Conservation (phyloP, 495 filamentous ascomycete species). For the Amphirosellinia nigrospora region DNA sequence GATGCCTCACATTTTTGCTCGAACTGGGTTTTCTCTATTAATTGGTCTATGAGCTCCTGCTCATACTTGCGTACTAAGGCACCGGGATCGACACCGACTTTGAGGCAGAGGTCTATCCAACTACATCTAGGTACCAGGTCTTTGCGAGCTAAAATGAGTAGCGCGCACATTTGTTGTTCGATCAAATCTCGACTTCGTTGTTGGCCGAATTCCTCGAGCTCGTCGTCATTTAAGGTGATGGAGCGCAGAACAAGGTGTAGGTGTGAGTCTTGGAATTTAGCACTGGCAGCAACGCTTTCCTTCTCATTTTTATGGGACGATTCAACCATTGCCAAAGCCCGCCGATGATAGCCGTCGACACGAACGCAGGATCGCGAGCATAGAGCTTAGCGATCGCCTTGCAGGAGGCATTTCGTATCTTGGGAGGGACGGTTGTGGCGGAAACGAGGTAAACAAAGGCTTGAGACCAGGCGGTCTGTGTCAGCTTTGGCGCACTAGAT, state of each 20-base stretch:
- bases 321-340: constrained; percentile 83
- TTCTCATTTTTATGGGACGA: constrained; percentile 70
- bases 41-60: constrained; percentile 52
- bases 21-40: constrained; percentile 54
- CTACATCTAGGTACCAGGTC: constrained; percentile 75
- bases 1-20: constrained; percentile 52
- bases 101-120: constrained; percentile 89
- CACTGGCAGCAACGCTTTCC: constrained; percentile 72
- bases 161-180: constrained; percentile 69
- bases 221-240: constrained; percentile 64
- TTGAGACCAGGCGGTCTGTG: constrained; percentile 73
- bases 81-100: constrained; percentile 81
- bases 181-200: constrained; percentile 50
- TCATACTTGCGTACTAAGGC: constrained; percentile 65
- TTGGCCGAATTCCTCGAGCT: constrained; percentile 45
- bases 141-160: constrained; percentile 79
- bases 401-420: constrained; percentile 63
- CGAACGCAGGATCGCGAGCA: constrained; percentile 53
- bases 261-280: constrained; percentile 67
- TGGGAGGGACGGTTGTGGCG: constrained; percentile 60
- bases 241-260: constrained; percentile 70
- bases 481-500: constrained; percentile 31
- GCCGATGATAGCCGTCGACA: constrained; percentile 65
- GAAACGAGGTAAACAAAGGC: constrained; percentile 80
- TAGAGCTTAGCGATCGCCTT: constrained; percentile 66